Evolutionary conservation across 441 rosid genomes (phyloP), one percentile per base, ranked within the genome.

Genomic region (Gossypium laxum): DNA sequence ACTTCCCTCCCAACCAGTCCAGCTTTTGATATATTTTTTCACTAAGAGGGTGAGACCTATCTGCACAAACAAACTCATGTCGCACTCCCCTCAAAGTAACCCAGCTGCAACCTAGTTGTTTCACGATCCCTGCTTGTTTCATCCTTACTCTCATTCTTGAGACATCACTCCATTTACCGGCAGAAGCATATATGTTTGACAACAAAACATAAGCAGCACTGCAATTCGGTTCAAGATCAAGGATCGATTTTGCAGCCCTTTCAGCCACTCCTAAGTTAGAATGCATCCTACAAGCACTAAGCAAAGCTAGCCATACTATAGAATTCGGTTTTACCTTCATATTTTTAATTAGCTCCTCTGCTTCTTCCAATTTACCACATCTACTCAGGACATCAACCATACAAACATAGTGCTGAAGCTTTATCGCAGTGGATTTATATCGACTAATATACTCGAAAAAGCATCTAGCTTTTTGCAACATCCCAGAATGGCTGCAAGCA

Each of bases 71-170:
- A 78, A 89, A 89, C 62, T 85, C 88, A 52, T 88, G 85, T 61
- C 70, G 82, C 67, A 24, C 28, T 70, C 92, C 92, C 71, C 61
- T 79, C 56, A 87, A 34, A 59, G 76, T 65, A 45, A 89, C 81
- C 96, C 97, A 89, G 71, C 96, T 91, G 45, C 75, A 61, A 32
- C 86, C 91, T 0, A 75, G 82, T 77, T 81, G 83, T 77, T 85
- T 87, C 77, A 61, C 32, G 10, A 85, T 74, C 38, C 86, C 86
- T 18, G 70, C 58, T 54, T 74, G 79, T 77, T 83, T 87, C 89
- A 87, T 83, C 76, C 68, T 74, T 14, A 79, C 56, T 67, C 88
- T 79, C 76, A 85, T 3, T 79, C 80, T 81, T 0, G 81, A 77
- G 65, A 79, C 87, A 45, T 79, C 81, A 1, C 70, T 70, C 91